Percentiles rank a stretch among this genome's conserved stretches.
Evolutionary conservation across 768 basidiomycete species (phyloP).

Genomic region (Pisolithus orientalis): DNA sequence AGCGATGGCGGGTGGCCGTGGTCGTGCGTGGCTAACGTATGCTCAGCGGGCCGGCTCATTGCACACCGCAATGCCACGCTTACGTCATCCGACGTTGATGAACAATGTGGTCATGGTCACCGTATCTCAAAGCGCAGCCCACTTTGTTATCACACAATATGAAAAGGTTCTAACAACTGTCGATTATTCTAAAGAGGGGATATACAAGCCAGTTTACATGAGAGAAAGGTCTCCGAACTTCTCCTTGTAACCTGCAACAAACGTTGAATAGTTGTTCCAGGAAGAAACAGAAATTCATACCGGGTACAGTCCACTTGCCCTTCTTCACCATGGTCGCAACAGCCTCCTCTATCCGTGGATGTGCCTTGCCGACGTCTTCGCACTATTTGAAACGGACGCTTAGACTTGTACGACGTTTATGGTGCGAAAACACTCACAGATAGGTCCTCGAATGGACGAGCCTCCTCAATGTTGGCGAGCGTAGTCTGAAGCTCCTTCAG

Average conservation of each 20-base stretch:
- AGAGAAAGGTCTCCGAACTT: conserved; percentile 94
- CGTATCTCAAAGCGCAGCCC: neutral
- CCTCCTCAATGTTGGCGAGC: conserved; percentile 94
- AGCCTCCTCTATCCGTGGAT: conserved; percentile 85
- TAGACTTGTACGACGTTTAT: neutral
- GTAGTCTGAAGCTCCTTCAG: conserved; percentile 88
- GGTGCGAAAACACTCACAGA: conserved; percentile 54
- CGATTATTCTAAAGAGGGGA: conserved; percentile 15
- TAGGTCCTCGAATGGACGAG: conserved; percentile 94
- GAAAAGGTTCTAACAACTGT: neutral
- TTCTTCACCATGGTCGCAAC: conserved; percentile 95
- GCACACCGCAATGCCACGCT: neutral
- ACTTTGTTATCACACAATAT: neutral
- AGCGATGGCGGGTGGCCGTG: conserved; percentile 3
- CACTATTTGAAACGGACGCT: conserved; percentile 40
- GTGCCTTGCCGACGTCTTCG: conserved; percentile 85
- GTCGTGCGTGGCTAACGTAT: neutral
- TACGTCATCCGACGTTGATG: neutral
- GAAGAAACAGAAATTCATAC: conserved; percentile 33
- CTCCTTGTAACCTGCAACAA: conserved; percentile 73
- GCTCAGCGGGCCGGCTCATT: no score
- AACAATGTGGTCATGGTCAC: neutral
- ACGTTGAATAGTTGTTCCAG: neutral
- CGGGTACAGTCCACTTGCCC: conserved; percentile 98
- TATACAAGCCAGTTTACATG: conserved; percentile 50